phyloP scores from a whole-genome alignment of 1,284 basidiomycete species.

The Thecaphora frezii region DNA sequence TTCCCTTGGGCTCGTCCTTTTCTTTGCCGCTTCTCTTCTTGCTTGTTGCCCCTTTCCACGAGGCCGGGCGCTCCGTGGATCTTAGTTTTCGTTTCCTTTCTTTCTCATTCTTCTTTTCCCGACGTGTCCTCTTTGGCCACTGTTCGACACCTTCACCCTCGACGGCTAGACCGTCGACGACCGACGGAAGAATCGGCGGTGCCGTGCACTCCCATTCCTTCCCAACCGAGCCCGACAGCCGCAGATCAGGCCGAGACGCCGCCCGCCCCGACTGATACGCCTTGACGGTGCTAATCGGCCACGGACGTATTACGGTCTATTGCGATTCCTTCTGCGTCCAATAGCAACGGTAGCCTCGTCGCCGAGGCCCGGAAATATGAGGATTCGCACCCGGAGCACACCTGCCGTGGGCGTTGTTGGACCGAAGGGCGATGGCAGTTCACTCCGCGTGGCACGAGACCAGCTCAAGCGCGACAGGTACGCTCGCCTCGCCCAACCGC shows the following conservation, averaged over 20 bases:
- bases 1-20: slow-evolving; percentile 13
- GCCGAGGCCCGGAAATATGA: no score
- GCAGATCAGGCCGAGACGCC: neutral
- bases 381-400: no score
- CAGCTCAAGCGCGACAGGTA: neutral
- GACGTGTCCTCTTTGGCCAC: no score
- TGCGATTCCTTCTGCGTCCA: no score
- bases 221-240: neutral
- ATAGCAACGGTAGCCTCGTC: no score
- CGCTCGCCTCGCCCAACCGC: neutral
- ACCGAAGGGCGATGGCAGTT: no score
- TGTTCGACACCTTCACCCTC: no score
- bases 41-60: neutral
- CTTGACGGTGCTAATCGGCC: neutral
- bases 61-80: neutral
- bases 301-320: neutral
- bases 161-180: no score
- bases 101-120: neutral
- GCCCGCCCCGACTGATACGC: neutral
- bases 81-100: slow-evolving; percentile 9
- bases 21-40: neutral
- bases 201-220: neutral
- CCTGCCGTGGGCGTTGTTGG: no score
- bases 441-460: neutral
- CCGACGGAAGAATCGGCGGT: no score